A percentile compares a stretch with the other conserved stretches of the same genome.
Evolutionary conservation across 78 protist species (phyloP).

Genomic region (Neovahlkampfia damariscottae): DNA sequence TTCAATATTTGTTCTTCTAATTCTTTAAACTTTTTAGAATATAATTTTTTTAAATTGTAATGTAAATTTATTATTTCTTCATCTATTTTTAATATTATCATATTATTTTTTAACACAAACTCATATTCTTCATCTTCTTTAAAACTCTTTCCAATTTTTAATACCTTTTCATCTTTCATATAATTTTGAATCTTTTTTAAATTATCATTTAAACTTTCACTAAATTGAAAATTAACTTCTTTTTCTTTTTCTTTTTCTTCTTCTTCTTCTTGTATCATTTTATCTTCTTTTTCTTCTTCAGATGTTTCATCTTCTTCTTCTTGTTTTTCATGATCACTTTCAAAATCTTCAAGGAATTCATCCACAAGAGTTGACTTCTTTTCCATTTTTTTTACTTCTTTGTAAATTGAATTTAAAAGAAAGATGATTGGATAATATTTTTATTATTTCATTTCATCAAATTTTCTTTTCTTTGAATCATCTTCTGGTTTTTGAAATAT

Average conservation of each 20-base stretch:
- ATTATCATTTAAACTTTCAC: not conserved
- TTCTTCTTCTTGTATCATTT: not conserved
- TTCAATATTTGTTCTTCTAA: not conserved
- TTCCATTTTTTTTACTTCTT: no score
- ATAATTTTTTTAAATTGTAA: not conserved
- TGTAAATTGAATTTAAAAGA: no score
- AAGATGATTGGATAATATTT: no score
- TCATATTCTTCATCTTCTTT: slow-evolving; percentile 1
- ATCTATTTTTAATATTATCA: not conserved
- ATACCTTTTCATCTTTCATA: not conserved
- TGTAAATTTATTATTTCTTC: slow-evolving; percentile 5
- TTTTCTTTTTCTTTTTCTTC: not conserved
- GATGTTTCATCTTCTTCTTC: not conserved
- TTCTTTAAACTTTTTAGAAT: slow-evolving; percentile 9
- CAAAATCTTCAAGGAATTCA: slow-evolving; percentile 1
- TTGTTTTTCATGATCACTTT: not conserved
- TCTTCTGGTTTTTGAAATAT: no score
- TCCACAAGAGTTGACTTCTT: not conserved
- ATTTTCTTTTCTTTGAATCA: no score
- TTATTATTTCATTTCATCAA: no score
- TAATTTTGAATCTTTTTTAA: not conserved
- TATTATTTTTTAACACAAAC: not conserved
- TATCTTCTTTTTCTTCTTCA: not conserved
- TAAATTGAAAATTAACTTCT: not conserved
- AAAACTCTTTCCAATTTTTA: not conserved